Base-by-base conservation (phyloP, 805 yeast genomes). In the Metschnikowia matae region DNA sequence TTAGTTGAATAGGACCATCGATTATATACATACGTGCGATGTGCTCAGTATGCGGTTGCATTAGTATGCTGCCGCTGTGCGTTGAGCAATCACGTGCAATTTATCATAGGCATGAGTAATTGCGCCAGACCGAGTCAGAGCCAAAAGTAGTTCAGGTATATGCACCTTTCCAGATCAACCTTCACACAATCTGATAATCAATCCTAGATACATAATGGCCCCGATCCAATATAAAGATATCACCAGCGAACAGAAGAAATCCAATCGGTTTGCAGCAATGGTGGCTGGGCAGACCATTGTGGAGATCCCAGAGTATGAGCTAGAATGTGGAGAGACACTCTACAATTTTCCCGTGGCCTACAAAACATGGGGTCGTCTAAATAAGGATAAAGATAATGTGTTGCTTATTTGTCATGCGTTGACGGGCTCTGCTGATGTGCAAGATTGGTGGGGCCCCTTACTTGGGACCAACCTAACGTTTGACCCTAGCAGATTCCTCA, bases 371-470 rank as follows among this genome's bases (percentile, higher is more conserved):
- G 99, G 99, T 2, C 75, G 79, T 49, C 75, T 94, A 43, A 90
- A 90, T 62, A 79, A 74, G 6, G 71, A 67, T 2, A 82, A 79
- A 7, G 84, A 83, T 57, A 94, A 94, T 64, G 90, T 85, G 52
- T 73, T 94, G 75, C 82, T 94, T n/a, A 87, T 94, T 13, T 87
- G 96, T 60, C 99, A 94, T 72, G 98, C 99, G 0, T 74, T 94
- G 49, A 90, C 98, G 0, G 99, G 99, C 0, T 89, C 97, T 0
- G 80, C 96, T 0, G 98, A 94, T 65, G 96, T 92, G 15, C 79
- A 86, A 37, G 99, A 94, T 62, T 94, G 99, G 99, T 94, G 99
- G 99, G 97, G 98, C 0, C 97, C 98, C 0, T 68, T 94, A 21
- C 70, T 94, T 29, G 99, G 98, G 0, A 80, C 82, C 3, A 87